A percentile compares a stretch with the other conserved stretches of the same genome.
Conservation (phyloP, 1,284 basidiomycete genomes). For the Melampsora occidentalis region DNA sequence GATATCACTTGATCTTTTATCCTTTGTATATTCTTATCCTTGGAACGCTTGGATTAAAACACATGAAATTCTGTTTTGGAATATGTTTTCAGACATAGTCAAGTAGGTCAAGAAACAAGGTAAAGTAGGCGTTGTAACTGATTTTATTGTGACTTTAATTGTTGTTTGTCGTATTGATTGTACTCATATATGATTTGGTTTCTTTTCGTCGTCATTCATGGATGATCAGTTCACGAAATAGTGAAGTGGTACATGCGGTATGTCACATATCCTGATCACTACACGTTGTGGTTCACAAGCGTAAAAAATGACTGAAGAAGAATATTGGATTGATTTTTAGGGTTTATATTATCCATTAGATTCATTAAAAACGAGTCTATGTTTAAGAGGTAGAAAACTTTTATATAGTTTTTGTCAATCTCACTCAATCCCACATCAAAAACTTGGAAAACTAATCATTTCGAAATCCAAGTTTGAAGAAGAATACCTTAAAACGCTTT, state of each 20-base stretch:
- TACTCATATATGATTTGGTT: too few relatives aligned
- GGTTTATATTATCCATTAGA: slow-evolving; percentile 68
- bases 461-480: slow-evolving; percentile 9
- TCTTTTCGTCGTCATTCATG: background rate
- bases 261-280: background rate
- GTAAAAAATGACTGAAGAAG: background rate
- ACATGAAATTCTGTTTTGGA: too few relatives aligned
- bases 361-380: slow-evolving; percentile 82
- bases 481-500: slow-evolving; percentile 29
- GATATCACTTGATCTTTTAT: background rate
- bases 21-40: too few relatives aligned
- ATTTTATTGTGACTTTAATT: background rate
- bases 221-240: slow-evolving; percentile 74
- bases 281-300: background rate
- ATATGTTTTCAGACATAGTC: slow-evolving; percentile 30
- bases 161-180: background rate
- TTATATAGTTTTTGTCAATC: slow-evolving; percentile 73
- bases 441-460: slow-evolving; percentile 67
- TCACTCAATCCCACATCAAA: slow-evolving; percentile 67
- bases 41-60: too few relatives aligned
- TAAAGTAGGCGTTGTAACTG: slow-evolving; percentile 51
- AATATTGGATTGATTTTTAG: slow-evolving; percentile 5
- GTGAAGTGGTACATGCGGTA: slow-evolving; percentile 88
- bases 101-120: slow-evolving; percentile 75
- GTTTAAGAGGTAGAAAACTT: slow-evolving; percentile 78